phyloP scores from a whole-genome alignment of 2,329 filamentous ascomycete species.

The Talaromyces sp. region DNA sequence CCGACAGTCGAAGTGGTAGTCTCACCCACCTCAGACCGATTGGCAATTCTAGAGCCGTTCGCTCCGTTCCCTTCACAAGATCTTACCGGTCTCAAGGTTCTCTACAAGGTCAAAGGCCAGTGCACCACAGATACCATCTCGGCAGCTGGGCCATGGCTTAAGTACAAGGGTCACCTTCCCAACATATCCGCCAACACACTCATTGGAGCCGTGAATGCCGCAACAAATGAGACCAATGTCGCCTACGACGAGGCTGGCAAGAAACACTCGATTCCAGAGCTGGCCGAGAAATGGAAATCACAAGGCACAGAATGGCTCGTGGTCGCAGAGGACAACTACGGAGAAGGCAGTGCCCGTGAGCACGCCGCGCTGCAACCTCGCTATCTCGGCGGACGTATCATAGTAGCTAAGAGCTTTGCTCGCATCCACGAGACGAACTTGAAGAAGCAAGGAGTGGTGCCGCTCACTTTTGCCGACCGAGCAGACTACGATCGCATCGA shows the following conservation, averaged over 20 bases:
- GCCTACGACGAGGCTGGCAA: slow-evolving; percentile 82
- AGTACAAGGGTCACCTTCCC: slow-evolving; percentile 97
- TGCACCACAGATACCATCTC: slow-evolving; percentile 99
- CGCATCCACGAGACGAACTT: slow-evolving; percentile 93
- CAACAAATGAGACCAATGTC: slow-evolving; percentile 85
- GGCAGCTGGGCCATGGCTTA: slow-evolving; percentile 92
- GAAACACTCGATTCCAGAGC: slow-evolving; percentile 73
- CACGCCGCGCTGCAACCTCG: slow-evolving; percentile 51
- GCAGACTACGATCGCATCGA: slow-evolving; percentile 78
- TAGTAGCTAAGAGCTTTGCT: slow-evolving; percentile 81
- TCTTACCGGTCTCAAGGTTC: slow-evolving; percentile 70
- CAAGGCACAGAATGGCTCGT: slow-evolving; percentile 79
- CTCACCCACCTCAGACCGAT: slow-evolving; percentile 78
- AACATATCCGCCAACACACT: slow-evolving; percentile 98
- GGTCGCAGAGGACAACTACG: slow-evolving; percentile 96
- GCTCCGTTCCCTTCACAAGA: slow-evolving; percentile 72
- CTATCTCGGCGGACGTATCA: slow-evolving; percentile 80
- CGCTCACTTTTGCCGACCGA: slow-evolving; percentile 83
- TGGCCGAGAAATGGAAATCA: slow-evolving; percentile 77
- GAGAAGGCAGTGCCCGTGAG: slow-evolving; percentile 56
- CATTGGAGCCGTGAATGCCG: slow-evolving; percentile 88
- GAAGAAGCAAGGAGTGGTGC: slow-evolving; percentile 96
- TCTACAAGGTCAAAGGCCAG: slow-evolving; percentile 95
- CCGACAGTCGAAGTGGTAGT: slow-evolving; percentile 68
- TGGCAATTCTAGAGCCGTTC: slow-evolving; percentile 89